Conservation (phyloP, 768 basidiomycete species). For the Candolleomyces efflorescens region DNA sequence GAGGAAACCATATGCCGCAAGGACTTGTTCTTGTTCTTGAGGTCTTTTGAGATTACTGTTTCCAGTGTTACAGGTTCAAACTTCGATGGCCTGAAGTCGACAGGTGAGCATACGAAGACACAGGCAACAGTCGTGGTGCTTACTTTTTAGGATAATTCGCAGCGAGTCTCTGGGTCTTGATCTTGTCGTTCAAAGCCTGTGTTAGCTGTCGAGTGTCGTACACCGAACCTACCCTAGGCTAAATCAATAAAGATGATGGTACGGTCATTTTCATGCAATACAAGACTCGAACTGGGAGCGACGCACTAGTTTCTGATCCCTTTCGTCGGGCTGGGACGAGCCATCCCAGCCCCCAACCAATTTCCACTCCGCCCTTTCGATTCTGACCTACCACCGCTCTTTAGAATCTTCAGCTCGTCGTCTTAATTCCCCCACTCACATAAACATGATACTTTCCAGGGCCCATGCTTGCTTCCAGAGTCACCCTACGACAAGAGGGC, state of each 20-base stretch:
- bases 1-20: neutral
- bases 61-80: neutral
- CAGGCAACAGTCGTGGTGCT: neutral
- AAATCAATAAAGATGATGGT: no score
- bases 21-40: neutral
- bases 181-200: neutral
- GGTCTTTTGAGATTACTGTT: neutral
- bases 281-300: no score
- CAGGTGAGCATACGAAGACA: no score
- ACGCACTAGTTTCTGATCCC: no score
- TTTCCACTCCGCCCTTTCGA: neutral
- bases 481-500: slow-evolving; percentile 37
- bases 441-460: slow-evolving; percentile 42
- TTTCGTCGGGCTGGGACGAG: no score
- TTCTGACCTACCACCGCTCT: neutral
- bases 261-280: no score
- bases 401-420: no score
- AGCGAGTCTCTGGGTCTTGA: neutral
- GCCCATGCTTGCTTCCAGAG: slow-evolving; percentile 37
- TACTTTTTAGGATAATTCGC: neutral
- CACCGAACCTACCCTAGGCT: no score
- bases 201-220: neutral
- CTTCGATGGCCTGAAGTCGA: neutral
- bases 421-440: slow-evolving; percentile 19
- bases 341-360: no score